Evolutionary conservation across 768 basidiomycete species (phyloP).

Genomic region (Pholiota conissans): DNA sequence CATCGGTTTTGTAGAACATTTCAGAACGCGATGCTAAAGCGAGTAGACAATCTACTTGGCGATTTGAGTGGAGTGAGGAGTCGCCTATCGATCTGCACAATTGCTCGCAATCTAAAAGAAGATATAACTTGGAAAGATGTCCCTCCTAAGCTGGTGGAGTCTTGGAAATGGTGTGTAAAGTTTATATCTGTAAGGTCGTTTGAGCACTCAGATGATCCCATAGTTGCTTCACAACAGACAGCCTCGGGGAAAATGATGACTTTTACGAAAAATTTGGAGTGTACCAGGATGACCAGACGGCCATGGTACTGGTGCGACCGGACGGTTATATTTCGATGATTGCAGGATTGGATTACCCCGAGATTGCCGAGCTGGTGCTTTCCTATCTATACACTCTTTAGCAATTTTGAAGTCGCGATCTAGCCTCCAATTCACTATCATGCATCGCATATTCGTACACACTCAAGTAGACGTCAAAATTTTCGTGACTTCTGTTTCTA

Average conservation of each 20-base stretch:
- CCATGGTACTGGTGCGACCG: neutral
- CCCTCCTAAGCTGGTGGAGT: neutral
- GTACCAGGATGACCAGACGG: neutral
- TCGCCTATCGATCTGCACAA: neutral
- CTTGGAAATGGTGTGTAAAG: slow-evolving; percentile 5
- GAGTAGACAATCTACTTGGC: too few relatives aligned
- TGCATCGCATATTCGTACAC: too few relatives aligned
- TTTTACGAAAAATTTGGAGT: slow-evolving; percentile 4
- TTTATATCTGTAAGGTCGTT: too few relatives aligned
- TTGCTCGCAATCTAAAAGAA: slow-evolving; percentile 1
- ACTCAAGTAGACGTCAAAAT: too few relatives aligned
- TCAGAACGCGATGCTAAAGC: too few relatives aligned
- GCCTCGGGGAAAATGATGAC: neutral
- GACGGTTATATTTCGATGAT: slow-evolving; percentile 6
- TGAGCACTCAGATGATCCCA: too few relatives aligned
- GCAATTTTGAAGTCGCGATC: too few relatives aligned
- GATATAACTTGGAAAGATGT: slow-evolving; percentile 8
- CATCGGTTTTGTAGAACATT: too few relatives aligned
- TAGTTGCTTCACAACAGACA: neutral
- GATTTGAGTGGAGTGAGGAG: too few relatives aligned
- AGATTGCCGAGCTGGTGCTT: neutral
- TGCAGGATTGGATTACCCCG: neutral
- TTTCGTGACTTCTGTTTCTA: too few relatives aligned
- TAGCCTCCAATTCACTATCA: too few relatives aligned
- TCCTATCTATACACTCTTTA: neutral